Percentiles rank a stretch among this genome's conserved stretches.
Evolutionary conservation across 108 stramenopile genomes (phyloP).

Genomic region (Nitzschia putrida): DNA sequence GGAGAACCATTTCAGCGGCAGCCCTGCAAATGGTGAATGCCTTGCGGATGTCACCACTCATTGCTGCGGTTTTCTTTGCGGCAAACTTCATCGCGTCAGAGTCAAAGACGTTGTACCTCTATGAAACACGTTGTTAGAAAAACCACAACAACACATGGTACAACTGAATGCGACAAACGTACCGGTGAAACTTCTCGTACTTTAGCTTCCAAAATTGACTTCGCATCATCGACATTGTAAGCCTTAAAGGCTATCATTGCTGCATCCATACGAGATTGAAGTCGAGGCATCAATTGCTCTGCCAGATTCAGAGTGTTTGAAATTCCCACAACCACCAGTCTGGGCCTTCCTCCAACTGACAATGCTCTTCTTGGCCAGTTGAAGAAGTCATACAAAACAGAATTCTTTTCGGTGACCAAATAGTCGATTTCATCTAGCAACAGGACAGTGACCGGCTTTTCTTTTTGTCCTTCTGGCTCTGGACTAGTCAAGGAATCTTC

Average conservation of each 20-base stretch:
- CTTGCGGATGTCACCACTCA: conserved; percentile 92
- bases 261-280: conserved; percentile 78
- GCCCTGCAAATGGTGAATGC: conserved; percentile 89
- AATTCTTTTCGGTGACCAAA: conserved; percentile 90
- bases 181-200: conserved; percentile 51
- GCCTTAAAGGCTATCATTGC: conserved; percentile 64
- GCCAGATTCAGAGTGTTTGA: conserved; percentile 98
- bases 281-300: conserved; percentile 79
- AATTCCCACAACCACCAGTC: conserved; percentile 91
- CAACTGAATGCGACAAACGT: conserved; percentile 10
- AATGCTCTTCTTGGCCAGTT: conserved; percentile 88
- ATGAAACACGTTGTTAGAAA: conserved; percentile 4
- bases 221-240: conserved; percentile 57
- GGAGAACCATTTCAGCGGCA: conserved; percentile 77
- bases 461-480: neutral
- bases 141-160: neutral
- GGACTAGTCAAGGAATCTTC: conserved; percentile 60
- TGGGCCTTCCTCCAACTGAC: conserved; percentile 17
- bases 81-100: conserved; percentile 83
- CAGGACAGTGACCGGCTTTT: conserved; percentile 53
- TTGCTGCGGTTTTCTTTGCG: conserved; percentile 82
- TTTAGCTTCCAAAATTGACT: conserved; percentile 65
- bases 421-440: conserved; percentile 98
- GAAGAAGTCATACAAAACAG: conserved; percentile 96
- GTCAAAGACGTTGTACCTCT: conserved; percentile 54